A percentile compares a stretch with the other conserved stretches of the same genome.
Evolutionary conservation across 1,139 yeast species (phyloP).

Genomic region (Saccharomyces pastorianus): DNA sequence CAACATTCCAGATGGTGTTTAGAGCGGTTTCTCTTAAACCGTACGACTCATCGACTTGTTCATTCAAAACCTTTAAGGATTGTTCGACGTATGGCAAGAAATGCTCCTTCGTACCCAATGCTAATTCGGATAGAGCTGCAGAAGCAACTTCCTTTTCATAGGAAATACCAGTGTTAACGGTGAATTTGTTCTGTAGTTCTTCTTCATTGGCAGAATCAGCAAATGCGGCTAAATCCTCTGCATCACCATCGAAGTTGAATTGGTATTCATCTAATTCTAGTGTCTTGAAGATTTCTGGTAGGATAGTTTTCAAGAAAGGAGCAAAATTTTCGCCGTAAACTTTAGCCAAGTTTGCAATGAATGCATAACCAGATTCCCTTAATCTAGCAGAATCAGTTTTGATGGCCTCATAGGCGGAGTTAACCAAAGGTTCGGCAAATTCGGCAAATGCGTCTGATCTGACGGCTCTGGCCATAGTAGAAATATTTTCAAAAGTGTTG

Average conservation of each 20-base stretch:
- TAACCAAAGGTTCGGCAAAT: conserved; percentile 81
- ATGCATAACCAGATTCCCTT: conserved; percentile 93
- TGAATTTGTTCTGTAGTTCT: conserved; percentile 61
- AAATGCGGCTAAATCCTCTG: conserved; percentile 32
- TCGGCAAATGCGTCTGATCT: conserved; percentile 82
- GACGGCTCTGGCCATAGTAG: conserved; percentile 94
- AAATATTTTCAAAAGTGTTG: conserved; percentile 82
- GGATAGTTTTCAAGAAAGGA: conserved; percentile 70
- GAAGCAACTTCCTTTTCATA: conserved; percentile 97
- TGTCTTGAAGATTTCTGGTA: conserved; percentile 79
- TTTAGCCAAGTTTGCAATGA: conserved; percentile 88
- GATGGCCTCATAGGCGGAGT: conserved; percentile 77
- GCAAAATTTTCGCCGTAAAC: conserved; percentile 88
- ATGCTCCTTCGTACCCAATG: conserved; percentile 72
- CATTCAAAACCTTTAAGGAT: conserved; percentile 55
- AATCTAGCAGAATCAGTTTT: conserved; percentile 73
- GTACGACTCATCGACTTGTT: conserved; percentile 76
- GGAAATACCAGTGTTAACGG: conserved; percentile 90
- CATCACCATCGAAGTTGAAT: conserved; percentile 37
- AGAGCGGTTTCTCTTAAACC: conserved; percentile 89
- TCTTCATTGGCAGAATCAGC: conserved; percentile 36
- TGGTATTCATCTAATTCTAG: conserved; percentile 77
- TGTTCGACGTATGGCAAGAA: conserved; percentile 74
- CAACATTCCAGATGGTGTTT: conserved; percentile 74
- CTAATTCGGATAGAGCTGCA: conserved; percentile 84